phyloP scores from a whole-genome alignment of 306 rosid species.

The Corylus heterophylla region DNA sequence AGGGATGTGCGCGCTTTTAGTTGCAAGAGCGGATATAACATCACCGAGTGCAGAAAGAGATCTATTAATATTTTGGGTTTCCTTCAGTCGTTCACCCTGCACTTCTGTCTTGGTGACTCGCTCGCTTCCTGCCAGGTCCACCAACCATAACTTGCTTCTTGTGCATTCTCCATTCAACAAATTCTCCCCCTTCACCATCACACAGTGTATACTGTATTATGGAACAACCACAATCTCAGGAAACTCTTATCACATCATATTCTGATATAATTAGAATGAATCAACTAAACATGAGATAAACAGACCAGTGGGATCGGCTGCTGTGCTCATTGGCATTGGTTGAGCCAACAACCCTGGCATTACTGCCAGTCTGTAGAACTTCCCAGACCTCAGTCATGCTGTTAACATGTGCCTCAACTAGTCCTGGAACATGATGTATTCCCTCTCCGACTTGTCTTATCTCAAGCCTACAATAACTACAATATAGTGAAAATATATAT shows the following conservation, averaged over 20 bases:
- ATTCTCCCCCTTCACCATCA: conserved; percentile 97
- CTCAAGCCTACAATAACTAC: conserved; percentile 61
- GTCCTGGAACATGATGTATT: conserved; percentile 85
- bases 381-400: conserved; percentile 94
- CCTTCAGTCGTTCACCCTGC: conserved; percentile 92
- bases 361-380: conserved; percentile 93
- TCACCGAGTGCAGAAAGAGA: conserved; percentile 98
- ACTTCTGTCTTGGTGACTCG: conserved; percentile 94
- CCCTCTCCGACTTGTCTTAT: conserved; percentile 90
- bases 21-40: conserved; percentile 94
- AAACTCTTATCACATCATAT: conserved; percentile 15
- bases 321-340: conserved; percentile 93
- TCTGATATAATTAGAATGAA: background rate
- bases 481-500: conserved; percentile 17
- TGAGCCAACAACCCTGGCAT: conserved; percentile 91
- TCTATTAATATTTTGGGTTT: conserved; percentile 92
- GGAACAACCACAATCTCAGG: conserved; percentile 28
- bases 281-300: conserved; percentile 8
- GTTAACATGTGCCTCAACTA: conserved; percentile 84
- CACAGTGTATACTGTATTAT: conserved; percentile 81
- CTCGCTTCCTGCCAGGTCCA: conserved; percentile 97
- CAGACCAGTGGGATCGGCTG: conserved; percentile 94
- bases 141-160: conserved; percentile 93
- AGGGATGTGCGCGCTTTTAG: conserved; percentile 83
- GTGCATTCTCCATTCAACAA: conserved; percentile 86